A percentile compares a stretch with the other conserved stretches of the same genome.
These are phyloP conservation scores for Eucalyptus victrix DNA, from an alignment of 345 rosid species.

Conservation along the genomic window DNA sequence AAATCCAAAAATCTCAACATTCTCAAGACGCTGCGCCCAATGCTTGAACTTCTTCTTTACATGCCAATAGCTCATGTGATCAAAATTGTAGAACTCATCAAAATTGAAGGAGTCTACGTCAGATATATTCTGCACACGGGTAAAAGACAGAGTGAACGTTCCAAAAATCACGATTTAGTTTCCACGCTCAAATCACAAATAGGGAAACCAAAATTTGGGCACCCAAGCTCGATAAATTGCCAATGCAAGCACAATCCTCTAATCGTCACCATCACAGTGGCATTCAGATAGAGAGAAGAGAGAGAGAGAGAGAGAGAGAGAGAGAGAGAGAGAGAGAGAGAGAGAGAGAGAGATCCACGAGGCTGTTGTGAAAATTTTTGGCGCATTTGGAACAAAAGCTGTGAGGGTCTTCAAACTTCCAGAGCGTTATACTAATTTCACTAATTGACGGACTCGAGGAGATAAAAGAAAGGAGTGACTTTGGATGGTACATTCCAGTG, in stretches of 20 bases:
- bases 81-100: not conserved
- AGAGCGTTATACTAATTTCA: not conserved
- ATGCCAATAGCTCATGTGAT: not conserved
- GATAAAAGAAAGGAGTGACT: not conserved
- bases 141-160: not conserved
- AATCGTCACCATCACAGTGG: not conserved
- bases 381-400: not conserved
- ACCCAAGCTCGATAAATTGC: not conserved
- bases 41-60: not conserved
- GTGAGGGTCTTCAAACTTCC: not conserved
- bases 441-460: not conserved
- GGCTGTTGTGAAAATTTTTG: not conserved
- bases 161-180: not conserved
- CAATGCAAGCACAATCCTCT: not conserved
- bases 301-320: too few relatives aligned
- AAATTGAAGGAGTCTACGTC: not conserved
- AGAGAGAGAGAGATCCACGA: not conserved
- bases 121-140: not conserved
- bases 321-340: not conserved
- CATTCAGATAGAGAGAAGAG: not conserved
- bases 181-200: not conserved
- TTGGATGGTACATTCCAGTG: not conserved
- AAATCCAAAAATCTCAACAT: not conserved
- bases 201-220: not conserved
- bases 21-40: accelerated